phyloP scores from a whole-genome alignment of 2,329 filamentous ascomycete genomes.

The Aspergillus spinulosporus region DNA sequence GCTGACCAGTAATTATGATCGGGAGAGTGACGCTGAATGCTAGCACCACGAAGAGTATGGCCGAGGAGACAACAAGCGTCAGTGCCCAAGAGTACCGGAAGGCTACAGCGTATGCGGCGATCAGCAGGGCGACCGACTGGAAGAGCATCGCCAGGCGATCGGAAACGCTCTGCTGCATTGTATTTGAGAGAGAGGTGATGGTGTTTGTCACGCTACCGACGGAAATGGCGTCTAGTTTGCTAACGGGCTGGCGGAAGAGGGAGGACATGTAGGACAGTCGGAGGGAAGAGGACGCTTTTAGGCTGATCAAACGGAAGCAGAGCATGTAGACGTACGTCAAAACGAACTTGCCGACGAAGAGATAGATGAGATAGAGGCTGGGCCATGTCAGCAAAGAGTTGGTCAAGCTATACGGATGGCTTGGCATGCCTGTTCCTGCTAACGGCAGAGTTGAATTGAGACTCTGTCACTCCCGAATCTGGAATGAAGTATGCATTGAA shows the following conservation, averaged over 20 bases:
- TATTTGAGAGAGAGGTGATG: constrained; percentile 55
- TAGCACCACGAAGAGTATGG: constrained; percentile 42
- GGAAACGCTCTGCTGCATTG: constrained; percentile 57
- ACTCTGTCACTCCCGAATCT: constrained; percentile 43
- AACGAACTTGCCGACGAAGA: constrained; percentile 37
- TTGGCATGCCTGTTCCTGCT: constrained; percentile 38
- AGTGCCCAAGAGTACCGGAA: constrained; percentile 55
- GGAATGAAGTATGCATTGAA: constrained; percentile 58
- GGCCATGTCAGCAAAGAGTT: background rate
- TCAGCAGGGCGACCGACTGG: constrained; percentile 43
- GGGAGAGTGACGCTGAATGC: constrained; percentile 19
- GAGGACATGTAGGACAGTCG: constrained; percentile 52
- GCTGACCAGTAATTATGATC: constrained; percentile 24
- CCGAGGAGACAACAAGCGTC: constrained; percentile 51
- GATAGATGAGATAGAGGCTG: constrained; percentile 35
- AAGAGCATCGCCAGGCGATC: constrained; percentile 51
- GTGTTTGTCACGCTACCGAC: constrained; percentile 52
- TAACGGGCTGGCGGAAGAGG: constrained; percentile 52
- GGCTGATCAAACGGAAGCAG: constrained; percentile 49
- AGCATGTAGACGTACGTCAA: constrained; percentile 35
- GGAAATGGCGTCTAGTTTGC: constrained; percentile 52
- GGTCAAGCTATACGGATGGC: constrained; percentile 35
- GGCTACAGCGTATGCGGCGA: constrained; percentile 51
- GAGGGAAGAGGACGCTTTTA: constrained; percentile 52
- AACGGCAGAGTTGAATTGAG: constrained; percentile 53